Evolutionary conservation across 1,284 basidiomycete genomes (phyloP), one percentile per base, ranked within the genome.

Genomic region (Meripilus lineatus): DNA sequence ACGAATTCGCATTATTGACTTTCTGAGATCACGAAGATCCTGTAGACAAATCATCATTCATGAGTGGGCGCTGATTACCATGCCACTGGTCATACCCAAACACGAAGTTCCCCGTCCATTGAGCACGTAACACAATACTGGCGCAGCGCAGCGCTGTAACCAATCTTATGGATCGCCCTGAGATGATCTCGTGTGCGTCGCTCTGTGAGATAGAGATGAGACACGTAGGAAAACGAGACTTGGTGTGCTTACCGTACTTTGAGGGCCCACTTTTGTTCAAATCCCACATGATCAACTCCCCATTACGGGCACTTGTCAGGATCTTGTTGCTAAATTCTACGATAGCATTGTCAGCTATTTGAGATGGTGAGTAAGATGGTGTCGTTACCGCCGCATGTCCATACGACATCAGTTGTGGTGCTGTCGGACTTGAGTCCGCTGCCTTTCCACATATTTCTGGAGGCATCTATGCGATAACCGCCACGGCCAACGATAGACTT

Each of bases 241-340:
- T 5, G 40, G 45, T 25, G 13, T 39, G 61, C 68, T 46, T 55
- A 91, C 89, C 89, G 50, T 81, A 81, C 64, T 88, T 91, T 35
- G 73, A 74, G 1, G 68, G 58, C 2, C 83, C 80, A 33, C 74
- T 66, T 60, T 82, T 87, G 52, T 82, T 78, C 18, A 91, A 57
- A 60, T 93, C 90, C 81, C 89, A 93, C 67, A 92, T 75, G 42
- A 91, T 81, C 33, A 93, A 74, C 51, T 91, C 89, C 1, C 90
- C 90, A 51, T 87, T 89, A 6, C 84, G 72, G 3, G 85, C 85
- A 49, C 89, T 89, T 1, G 89, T 92, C 26, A 91, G 64, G 42
- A 93, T 79, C 66, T 92, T 93, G 59, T 79, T 81, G 54, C 72
- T 80, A 63, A 80, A 89, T 10, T 64, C 89, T 93, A 48, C 33